These are phyloP conservation scores for Nigrospora sphaerica DNA, from an alignment of 2,329 filamentous ascomycete species.

Conservation along the genomic window DNA sequence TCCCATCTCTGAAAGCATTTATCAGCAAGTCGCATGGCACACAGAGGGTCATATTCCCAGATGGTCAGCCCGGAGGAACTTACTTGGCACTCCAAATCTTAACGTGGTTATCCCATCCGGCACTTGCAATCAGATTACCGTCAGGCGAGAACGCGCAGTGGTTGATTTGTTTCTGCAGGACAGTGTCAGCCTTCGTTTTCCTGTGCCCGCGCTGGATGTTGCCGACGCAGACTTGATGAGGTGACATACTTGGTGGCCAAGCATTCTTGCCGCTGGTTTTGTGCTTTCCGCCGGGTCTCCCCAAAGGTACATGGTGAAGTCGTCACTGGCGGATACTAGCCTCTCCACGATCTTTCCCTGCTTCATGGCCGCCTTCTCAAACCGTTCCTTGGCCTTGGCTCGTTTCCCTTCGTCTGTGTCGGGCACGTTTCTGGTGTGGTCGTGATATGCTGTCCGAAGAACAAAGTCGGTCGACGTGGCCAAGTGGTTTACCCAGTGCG, in stretches of 20 bases:
- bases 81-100: slow-evolving; percentile 82
- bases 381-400: slow-evolving; percentile 70
- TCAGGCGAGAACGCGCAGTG: slow-evolving; percentile 93
- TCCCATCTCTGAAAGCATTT: slow-evolving; percentile 43
- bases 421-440: slow-evolving; percentile 68
- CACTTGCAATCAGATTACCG: slow-evolving; percentile 77
- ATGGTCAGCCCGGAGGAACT: slow-evolving; percentile 5
- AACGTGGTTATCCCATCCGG: slow-evolving; percentile 89
- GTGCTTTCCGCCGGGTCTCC: slow-evolving; percentile 62
- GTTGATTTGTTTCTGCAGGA: slow-evolving; percentile 63
- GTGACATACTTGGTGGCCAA: slow-evolving; percentile 66
- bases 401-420: slow-evolving; percentile 62
- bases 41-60: too few species aligned
- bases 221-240: background rate
- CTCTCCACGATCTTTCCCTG: slow-evolving; percentile 74
- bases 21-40: slow-evolving; percentile 4
- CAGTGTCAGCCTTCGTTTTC: background rate
- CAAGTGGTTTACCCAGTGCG: slow-evolving; percentile 93
- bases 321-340: slow-evolving; percentile 84
- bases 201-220: background rate
- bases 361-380: slow-evolving; percentile 75
- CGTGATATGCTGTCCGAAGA: slow-evolving; percentile 77
- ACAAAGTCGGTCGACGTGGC: slow-evolving; percentile 90
- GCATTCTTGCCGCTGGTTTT: slow-evolving; percentile 79
- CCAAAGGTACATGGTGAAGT: slow-evolving; percentile 96